Evolutionary conservation across 179 eudicot species (phyloP), one percentile per base, ranked within the genome.

Genomic region (Camellia oleifera): DNA sequence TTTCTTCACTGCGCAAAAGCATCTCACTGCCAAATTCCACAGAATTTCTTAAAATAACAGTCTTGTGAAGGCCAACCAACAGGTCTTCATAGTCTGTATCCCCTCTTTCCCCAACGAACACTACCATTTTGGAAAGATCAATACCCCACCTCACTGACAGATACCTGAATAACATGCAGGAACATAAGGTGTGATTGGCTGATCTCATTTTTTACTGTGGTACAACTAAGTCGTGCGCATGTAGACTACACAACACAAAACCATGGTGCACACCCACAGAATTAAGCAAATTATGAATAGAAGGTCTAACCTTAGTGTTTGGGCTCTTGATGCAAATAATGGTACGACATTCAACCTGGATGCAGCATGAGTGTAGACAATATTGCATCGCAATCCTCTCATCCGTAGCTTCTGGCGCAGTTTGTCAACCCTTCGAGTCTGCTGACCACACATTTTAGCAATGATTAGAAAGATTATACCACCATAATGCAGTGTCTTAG

Each of bases 1-100:
- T 85, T 71, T 85, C 86, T 66, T 84, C 87, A 7, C 85, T 71
- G 26, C 84, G 85, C 64, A 80, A 77, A 72, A 77, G 76, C 81
- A 57, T 80, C 84, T 82, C 90, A 74, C 86, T 83, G 69, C 79
- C 85, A 78, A 77, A 82, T 56, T 81, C 87, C 56, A 82, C 89
- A 63, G 85, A 76, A 53, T 84, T 85, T 81, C 75, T 79, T 26
- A 90, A 81, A 65, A 88, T 83, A 58, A 90, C 83, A 75, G 89
- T 87, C 81, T 86, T 90, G 84, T 89, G 92, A 58, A 89, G 85
- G 42, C 94, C 94, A 20, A 78, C 89, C 75, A 89, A 81, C 70
- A 90, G 72, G 68, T 77, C 92, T 60, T 89, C 88, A 20, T 87
- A 83, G 77, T 90, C 94, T 46, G 94, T 86, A 54, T 90, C 94